Evolutionary conservation across 2,329 filamentous ascomycete species (phyloP).

Genomic region (Phaeoacremonium minimum): DNA sequence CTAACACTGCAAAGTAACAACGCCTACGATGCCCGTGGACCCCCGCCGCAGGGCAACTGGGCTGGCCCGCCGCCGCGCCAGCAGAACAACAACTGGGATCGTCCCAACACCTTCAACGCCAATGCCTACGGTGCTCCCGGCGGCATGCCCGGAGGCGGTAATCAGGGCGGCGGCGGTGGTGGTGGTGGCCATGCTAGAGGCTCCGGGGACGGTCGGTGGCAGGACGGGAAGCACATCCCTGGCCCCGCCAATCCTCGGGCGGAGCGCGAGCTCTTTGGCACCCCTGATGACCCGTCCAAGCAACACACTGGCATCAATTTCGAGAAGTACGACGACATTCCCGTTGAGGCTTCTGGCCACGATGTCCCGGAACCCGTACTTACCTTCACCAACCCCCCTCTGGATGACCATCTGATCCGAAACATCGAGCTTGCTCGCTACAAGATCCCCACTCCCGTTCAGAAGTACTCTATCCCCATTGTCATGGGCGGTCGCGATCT

Average conservation of each 20-base stretch:
- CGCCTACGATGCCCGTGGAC: slow-evolving; percentile 35
- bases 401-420: slow-evolving; percentile 86
- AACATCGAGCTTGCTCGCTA: slow-evolving; percentile 96
- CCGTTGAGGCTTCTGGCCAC: slow-evolving; percentile 91
- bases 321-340: slow-evolving; percentile 99
- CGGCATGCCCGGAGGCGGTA: slow-evolving; percentile 22
- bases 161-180: slow-evolving; percentile 42
- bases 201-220: slow-evolving; percentile 94
- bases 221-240: slow-evolving; percentile 91
- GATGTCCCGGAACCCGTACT: slow-evolving; percentile 90
- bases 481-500: slow-evolving; percentile 97
- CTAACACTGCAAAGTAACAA: slow-evolving; percentile 36
- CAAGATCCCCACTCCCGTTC: slow-evolving; percentile 92
- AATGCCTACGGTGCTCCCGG: slow-evolving; percentile 48
- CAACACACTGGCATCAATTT: slow-evolving; percentile 99
- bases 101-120: slow-evolving; percentile 48
- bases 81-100: slow-evolving; percentile 20
- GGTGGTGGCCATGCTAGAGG: slow-evolving; percentile 61
- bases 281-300: slow-evolving; percentile 86
- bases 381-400: slow-evolving; percentile 87
- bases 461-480: slow-evolving; percentile 99
- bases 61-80: slow-evolving; percentile 8
- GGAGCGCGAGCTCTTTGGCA: slow-evolving; percentile 93
- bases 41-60: slow-evolving; percentile 17
- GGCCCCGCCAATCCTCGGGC: slow-evolving; percentile 83